Evolutionary conservation across 257 asterid species (phyloP).

Genomic region (Fraxinus anomala): DNA sequence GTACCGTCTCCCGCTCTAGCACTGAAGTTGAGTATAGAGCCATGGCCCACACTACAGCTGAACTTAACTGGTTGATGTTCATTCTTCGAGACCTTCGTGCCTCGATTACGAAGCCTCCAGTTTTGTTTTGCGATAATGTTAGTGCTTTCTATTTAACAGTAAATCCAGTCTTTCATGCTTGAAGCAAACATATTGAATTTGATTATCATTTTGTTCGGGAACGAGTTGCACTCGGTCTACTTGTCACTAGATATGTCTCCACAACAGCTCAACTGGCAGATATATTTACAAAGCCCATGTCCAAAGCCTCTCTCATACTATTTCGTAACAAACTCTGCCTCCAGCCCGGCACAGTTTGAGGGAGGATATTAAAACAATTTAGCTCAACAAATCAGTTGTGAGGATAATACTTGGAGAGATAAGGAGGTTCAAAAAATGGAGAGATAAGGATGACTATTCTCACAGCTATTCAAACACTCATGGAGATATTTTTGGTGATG

Average conservation of each 20-base stretch:
- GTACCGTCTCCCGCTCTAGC: too few species aligned
- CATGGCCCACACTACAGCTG: not conserved
- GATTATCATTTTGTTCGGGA: constrained; percentile 12
- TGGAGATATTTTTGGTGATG: too few species aligned
- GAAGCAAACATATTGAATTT: constrained; percentile 7
- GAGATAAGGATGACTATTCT: too few species aligned
- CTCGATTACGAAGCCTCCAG: not conserved
- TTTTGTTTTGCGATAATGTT: not conserved
- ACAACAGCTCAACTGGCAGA: not conserved
- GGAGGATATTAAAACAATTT: not conserved
- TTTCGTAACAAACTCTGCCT: not conserved
- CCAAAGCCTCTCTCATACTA: not conserved
- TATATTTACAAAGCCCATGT: not conserved
- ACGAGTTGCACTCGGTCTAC: not conserved
- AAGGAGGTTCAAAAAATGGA: too few species aligned
- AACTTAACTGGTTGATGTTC: not conserved
- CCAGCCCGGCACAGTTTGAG: not conserved
- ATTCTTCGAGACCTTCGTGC: not conserved
- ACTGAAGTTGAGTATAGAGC: too few species aligned
- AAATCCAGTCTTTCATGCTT: constrained; percentile 14
- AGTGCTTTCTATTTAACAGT: constrained; percentile 11
- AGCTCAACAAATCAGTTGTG: too few species aligned
- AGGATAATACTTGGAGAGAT: too few species aligned
- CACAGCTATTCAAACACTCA: too few species aligned
- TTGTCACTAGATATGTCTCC: not conserved